Evolutionary conservation across 352 stramenopile species (phyloP).

Genomic region (Phytophthora pseudosyringae): DNA sequence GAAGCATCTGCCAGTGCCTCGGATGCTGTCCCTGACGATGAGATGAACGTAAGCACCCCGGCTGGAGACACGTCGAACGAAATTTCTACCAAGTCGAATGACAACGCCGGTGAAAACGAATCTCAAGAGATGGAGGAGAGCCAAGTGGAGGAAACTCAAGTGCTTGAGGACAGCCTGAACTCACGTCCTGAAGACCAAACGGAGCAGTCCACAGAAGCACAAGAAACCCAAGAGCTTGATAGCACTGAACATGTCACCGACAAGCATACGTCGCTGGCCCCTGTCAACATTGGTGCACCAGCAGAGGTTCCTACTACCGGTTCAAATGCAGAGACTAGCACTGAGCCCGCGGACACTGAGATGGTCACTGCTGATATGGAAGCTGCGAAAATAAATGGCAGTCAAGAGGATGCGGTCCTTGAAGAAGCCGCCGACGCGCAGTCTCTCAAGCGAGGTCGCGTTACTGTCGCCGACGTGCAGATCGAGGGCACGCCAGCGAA

Average conservation of each 20-base stretch:
- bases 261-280: not conserved
- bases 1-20: conserved; percentile 2
- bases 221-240: conserved; percentile 14
- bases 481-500: conserved; percentile 31
- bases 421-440: conserved; percentile 8
- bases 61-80: conserved; percentile 10
- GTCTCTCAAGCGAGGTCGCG: conserved; percentile 34
- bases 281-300: not conserved
- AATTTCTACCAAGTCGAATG: conserved; percentile 3
- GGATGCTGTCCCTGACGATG: not conserved
- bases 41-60: conserved; percentile 13
- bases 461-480: conserved; percentile 7
- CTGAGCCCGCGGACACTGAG: conserved; percentile 11
- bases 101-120: conserved; percentile 10
- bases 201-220: conserved; percentile 9
- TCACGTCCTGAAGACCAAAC: conserved; percentile 4
- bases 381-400: conserved; percentile 15
- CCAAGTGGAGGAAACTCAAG: conserved; percentile 31
- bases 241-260: not conserved
- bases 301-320: conserved; percentile 7
- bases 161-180: conserved; percentile 25
- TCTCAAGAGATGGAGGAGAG: conserved; percentile 21
- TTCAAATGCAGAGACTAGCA: conserved; percentile 5
- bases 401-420: not conserved
- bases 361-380: conserved; percentile 19